Evolutionary conservation across 2,329 filamentous ascomycete species (phyloP).

Genomic region (Hymenoscyphus occultus): DNA sequence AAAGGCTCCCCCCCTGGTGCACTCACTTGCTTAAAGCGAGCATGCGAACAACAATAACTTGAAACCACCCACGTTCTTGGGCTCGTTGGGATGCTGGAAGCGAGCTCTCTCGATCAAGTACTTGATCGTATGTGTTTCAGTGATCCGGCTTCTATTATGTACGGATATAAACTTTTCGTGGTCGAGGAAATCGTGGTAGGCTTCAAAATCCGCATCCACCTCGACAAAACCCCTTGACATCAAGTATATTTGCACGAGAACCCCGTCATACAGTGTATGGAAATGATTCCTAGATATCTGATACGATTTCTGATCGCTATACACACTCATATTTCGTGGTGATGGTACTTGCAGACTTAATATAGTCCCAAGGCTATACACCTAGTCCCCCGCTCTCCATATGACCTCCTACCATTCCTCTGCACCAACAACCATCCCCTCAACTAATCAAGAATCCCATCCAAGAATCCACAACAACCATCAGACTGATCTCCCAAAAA

Average conservation of each 20-base stretch:
- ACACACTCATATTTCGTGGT: not conserved
- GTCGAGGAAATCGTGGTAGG: not conserved
- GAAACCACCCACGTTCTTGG: slow-evolving; percentile 55
- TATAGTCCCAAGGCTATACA: not conserved
- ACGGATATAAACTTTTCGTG: slow-evolving; percentile 8
- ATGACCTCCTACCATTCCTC: not conserved
- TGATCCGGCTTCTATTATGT: slow-evolving; percentile 22
- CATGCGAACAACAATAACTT: slow-evolving; percentile 18
- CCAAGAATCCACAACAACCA: not conserved
- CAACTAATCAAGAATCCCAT: not conserved
- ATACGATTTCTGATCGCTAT: not conserved
- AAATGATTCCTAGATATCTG: not conserved
- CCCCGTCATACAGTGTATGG: not conserved
- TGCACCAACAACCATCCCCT: not conserved
- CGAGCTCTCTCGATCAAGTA: slow-evolving; percentile 42
- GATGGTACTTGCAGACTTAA: not conserved
- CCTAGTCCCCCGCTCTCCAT: not conserved
- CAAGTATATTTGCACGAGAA: not conserved
- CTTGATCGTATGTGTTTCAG: slow-evolving; percentile 32
- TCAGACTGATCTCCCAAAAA: not conserved
- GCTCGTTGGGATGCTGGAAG: slow-evolving; percentile 58
- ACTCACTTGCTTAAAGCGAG: slow-evolving; percentile 31
- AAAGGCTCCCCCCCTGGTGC: not conserved
- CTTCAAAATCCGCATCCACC: not conserved
- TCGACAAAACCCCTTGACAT: not conserved